phyloP scores from a whole-genome alignment of 305 asterid species.

The Striga hermonthica region DNA sequence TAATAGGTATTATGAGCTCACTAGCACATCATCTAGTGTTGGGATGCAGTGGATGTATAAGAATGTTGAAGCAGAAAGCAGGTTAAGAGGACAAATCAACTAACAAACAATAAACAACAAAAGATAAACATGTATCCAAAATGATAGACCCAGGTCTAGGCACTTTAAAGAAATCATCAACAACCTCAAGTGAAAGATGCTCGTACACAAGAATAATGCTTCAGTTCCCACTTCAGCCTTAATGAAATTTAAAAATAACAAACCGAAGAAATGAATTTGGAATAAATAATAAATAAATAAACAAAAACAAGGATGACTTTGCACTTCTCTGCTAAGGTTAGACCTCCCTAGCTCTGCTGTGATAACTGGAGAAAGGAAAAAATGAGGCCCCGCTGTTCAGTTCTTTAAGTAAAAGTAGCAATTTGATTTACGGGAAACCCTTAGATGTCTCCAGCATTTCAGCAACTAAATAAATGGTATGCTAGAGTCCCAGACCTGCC shows the following conservation, averaged over 20 bases:
- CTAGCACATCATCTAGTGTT: slow-evolving; percentile 26
- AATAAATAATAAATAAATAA: slow-evolving; percentile 1
- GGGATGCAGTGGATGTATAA: slow-evolving; percentile 14
- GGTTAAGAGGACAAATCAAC: slow-evolving; percentile 20
- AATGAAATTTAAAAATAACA: slow-evolving; percentile 20
- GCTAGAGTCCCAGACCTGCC: neutral
- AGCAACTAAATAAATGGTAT: slow-evolving; percentile 9
- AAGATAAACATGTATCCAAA: slow-evolving; percentile 15
- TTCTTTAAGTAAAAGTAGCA: slow-evolving; percentile 5
- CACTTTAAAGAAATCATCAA: slow-evolving; percentile 12
- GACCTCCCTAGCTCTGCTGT: slow-evolving; percentile 19
- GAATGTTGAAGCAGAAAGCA: slow-evolving; percentile 25
- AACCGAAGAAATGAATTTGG: neutral
- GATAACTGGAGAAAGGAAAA: slow-evolving; percentile 22
- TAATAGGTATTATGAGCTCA: slow-evolving; percentile 29
- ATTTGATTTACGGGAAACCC: slow-evolving; percentile 7
- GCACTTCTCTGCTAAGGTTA: slow-evolving; percentile 17
- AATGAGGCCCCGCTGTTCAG: neutral
- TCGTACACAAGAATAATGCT: neutral
- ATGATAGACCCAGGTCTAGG: slow-evolving; percentile 12
- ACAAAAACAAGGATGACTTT: neutral
- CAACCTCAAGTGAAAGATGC: slow-evolving; percentile 21
- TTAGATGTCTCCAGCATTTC: slow-evolving; percentile 13
- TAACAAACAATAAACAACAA: slow-evolving; percentile 7
- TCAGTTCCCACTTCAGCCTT: slow-evolving; percentile 14